Percentiles rank a stretch among this genome's conserved stretches.
phyloP scores from a whole-genome alignment of 1,284 basidiomycete species.

The Cutaneotrichosporon curvatum region DNA sequence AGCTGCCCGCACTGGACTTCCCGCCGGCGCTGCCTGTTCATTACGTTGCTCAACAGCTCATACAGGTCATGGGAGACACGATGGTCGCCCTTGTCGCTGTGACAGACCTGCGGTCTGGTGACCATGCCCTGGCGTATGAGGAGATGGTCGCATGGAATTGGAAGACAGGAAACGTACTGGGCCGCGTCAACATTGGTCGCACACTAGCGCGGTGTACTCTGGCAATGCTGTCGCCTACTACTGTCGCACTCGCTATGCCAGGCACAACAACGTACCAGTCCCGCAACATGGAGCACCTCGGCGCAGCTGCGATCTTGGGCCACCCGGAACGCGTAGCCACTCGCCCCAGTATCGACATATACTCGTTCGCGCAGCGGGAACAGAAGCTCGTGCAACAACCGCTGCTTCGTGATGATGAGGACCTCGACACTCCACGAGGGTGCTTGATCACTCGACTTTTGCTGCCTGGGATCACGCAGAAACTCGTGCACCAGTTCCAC shows the following conservation, averaged over 20 bases:
- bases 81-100: constrained; percentile 36
- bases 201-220: constrained; percentile 6
- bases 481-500: constrained; percentile 24
- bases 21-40: constrained; percentile 24
- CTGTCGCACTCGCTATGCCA: constrained; percentile 8
- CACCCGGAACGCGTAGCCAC: constrained; percentile 5
- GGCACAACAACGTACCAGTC: not conserved
- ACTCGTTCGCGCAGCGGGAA: constrained; percentile 21
- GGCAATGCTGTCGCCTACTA: constrained; percentile 13
- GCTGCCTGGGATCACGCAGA: constrained; percentile 26
- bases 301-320: not conserved
- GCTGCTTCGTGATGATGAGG: constrained; percentile 21
- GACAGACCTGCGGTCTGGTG: constrained; percentile 15
- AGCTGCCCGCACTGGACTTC: constrained; percentile 31
- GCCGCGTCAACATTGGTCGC: constrained; percentile 8
- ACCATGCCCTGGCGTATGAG: constrained; percentile 19
- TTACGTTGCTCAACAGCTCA: constrained; percentile 30
- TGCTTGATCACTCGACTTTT: constrained; percentile 27
- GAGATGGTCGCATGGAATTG: constrained; percentile 45
- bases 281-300: not conserved
- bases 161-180: constrained; percentile 41
- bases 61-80: constrained; percentile 43
- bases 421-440: constrained; percentile 32
- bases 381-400: constrained; percentile 21
- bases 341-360: constrained; percentile 34